These are phyloP conservation scores for Phytophthora sojae DNA, from an alignment of 352 stramenopile genomes.

Conservation along the genomic window DNA sequence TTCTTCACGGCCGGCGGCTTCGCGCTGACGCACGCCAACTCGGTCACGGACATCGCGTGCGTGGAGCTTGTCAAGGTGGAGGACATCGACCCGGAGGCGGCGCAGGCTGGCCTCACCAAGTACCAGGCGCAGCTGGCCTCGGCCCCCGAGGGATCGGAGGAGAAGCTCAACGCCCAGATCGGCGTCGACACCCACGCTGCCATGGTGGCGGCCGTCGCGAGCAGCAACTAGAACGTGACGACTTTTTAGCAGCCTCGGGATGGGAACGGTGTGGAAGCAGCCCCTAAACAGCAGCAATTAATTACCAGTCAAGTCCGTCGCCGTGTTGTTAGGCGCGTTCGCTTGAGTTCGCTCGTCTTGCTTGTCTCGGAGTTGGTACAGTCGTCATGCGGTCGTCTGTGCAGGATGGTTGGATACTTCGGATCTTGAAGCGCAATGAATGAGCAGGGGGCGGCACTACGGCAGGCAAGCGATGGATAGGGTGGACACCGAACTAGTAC, in stretches of 20 bases:
- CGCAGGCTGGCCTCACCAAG: slow-evolving; percentile 91
- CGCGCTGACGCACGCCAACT: slow-evolving; percentile 96
- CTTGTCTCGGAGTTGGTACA: slow-evolving; percentile 2
- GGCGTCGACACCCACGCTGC: slow-evolving; percentile 95
- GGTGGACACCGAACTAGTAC: background rate
- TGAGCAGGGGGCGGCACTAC: background rate
- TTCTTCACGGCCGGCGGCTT: slow-evolving; percentile 99
- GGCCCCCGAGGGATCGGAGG: slow-evolving; percentile 86
- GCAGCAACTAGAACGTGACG: slow-evolving; percentile 49
- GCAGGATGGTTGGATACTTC: background rate
- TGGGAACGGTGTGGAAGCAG: background rate
- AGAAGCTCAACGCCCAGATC: slow-evolving; percentile 96
- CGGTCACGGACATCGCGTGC: slow-evolving; percentile 96
- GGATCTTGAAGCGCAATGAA: background rate
- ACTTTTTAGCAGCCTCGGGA: background rate
- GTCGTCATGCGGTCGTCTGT: background rate
- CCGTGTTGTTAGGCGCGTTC: slow-evolving; percentile 31
- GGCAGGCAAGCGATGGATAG: background rate
- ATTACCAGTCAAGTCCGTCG: slow-evolving; percentile 38
- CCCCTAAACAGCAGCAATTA: slow-evolving; percentile 33
- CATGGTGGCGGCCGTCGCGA: slow-evolving; percentile 91
- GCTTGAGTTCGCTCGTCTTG: slow-evolving; percentile 23
- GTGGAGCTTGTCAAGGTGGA: slow-evolving; percentile 97
- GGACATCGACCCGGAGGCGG: slow-evolving; percentile 93
- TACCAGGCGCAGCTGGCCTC: slow-evolving; percentile 89